phyloP scores from a whole-genome alignment of 1,284 basidiomycete genomes.

The Cryptococcus deneoformans region DNA sequence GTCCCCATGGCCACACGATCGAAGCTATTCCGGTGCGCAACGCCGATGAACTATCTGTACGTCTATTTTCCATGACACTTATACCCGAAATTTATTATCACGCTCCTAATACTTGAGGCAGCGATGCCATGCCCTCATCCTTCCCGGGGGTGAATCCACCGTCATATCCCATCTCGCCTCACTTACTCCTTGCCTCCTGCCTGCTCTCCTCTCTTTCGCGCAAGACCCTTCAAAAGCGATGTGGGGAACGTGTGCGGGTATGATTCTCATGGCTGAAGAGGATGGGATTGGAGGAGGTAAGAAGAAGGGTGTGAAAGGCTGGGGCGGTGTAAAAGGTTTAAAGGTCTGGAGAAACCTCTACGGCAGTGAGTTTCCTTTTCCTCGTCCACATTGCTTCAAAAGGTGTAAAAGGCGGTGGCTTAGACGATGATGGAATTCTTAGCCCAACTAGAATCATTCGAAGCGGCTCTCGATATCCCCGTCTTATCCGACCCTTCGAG shows the following conservation, averaged over 20 bases:
- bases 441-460: conserved; percentile 74
- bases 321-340: conserved; percentile 73
- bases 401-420: background rate
- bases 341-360: conserved; percentile 74
- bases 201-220: conserved; percentile 68
- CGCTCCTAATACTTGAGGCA: no score
- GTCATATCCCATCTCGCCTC: conserved; percentile 81
- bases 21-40: conserved; percentile 63
- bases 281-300: conserved; percentile 67
- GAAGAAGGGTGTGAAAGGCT: conserved; percentile 61
- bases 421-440: background rate
- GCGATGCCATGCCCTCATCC: conserved; percentile 31
- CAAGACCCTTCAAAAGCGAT: conserved; percentile 62
- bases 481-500: conserved; percentile 60
- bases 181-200: conserved; percentile 70
- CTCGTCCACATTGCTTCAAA: background rate
- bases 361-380: conserved; percentile 66
- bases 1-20: conserved; percentile 22
- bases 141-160: conserved; percentile 93
- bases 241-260: conserved; percentile 97
- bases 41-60: conserved; percentile 63
- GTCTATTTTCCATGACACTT: conserved; percentile 6
- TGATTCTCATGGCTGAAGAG: conserved; percentile 76
- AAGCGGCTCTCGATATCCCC: conserved; percentile 67
- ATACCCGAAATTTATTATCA: no score